Evolutionary conservation across 2,329 filamentous ascomycete species (phyloP), one percentile per base, ranked within the genome.

Genomic region (Torrubiella hemipterigena): DNA sequence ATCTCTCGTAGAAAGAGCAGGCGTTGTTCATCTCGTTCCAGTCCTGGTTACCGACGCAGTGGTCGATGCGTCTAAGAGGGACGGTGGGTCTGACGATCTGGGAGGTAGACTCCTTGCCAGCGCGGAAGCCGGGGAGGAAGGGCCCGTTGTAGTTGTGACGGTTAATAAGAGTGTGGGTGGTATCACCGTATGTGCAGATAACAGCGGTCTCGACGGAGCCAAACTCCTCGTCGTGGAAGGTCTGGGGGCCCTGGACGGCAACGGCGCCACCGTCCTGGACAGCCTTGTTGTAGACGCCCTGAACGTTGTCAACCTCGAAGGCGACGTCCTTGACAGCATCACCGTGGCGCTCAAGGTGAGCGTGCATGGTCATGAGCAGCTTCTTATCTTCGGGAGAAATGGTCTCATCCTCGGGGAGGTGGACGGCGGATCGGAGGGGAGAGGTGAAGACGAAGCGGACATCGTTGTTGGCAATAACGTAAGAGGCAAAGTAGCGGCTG

Each of bases 11-110:
- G 56, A 82, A 77, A 34, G 59, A 65, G 50, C 71, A 76, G 21
- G 72, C 73, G 10, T 64, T 64, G 37, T 65, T 63, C 74, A 96
- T 93, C 55, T 87, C 78, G 56, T 86, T 69, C 89, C 89, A 95
- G 57, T 85, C 81, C 64, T 95, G 87, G 65, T 96, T 95, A 42
- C 89, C 89, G 45, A 96, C 89, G 57, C 89, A 95, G 67, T 96
- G 89, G 61, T 96, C 89, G 59, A 96, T 86, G 43, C 75, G 75
- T 38, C 71, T 69, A 33, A 94, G 69, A 8, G 63, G 55, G 11
- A 93, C 71, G 1, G 60, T 46, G 0, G 86, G 84, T 15, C 84
- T 61, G 17, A 53, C 27, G 9, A 61, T 43, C 14, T 49, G 55
- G 17, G 54, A 48, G 3, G 56, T 52, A 35, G 52, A 42, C 32